Evolutionary conservation across 2,329 filamentous ascomycete genomes (phyloP), one percentile per base, ranked within the genome.

Genomic region (Shiraia sp.): DNA sequence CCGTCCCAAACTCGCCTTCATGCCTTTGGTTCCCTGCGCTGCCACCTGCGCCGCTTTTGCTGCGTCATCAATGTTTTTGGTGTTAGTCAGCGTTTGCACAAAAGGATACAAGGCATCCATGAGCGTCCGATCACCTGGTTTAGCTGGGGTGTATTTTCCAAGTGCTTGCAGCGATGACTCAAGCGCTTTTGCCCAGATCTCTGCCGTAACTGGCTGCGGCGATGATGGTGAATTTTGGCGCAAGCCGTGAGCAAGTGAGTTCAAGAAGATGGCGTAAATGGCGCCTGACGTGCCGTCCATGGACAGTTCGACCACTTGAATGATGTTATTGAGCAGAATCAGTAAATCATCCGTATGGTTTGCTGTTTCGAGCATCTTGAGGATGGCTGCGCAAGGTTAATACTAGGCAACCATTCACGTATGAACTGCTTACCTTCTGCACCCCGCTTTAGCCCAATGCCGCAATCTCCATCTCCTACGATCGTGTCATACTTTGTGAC

Each of bases 81-180:
- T 84, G 59, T 79, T 70, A 6, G 72, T 76, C 2, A 97, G 78
- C 3, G 79, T 81, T 30, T 89, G 80, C 36, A 95, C 85, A 65
- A 97, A 99, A 2, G 93, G 93, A 49, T 88, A 81, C 35, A 99
- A 75, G 1, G 92, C 90, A 70, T 99, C 93, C 24, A 97, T 81
- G 25, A 97, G 74, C 0, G 93, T 99, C 36, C 93, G 80, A 66
- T 99, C 93, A 19, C 93, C 93, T 0, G 87, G 86, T 38, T 86
- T 83, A 1, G 93, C 93, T 1, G 92, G 91, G 2, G 93, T 99
- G 70, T 97, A 97, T 62, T 79, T 87, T 25, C 78, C 80, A 42
- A 99, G 75, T 22, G 65, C 47, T 30, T 66, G 49, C 31, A 86
- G 81, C 38, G 89, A 88, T 55, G 83, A 78, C 49, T 83, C 76